These are phyloP conservation scores for Fusarium oxysporum DNA, from an alignment of 2,329 filamentous ascomycete genomes.

Conservation along the genomic window DNA sequence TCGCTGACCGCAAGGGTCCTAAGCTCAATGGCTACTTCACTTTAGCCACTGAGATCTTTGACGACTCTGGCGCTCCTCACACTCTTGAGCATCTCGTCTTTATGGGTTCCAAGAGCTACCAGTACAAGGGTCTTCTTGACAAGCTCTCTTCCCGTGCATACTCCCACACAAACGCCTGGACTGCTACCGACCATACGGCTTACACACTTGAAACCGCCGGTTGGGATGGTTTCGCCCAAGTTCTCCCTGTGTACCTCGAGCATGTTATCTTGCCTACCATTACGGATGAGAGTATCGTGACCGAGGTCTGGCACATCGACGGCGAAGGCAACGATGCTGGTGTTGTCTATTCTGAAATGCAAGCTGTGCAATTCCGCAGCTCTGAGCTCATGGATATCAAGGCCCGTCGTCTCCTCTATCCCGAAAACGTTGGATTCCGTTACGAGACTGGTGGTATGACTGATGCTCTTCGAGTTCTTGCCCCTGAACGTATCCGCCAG, in stretches of 20 bases:
- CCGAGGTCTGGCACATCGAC: slow-evolving; percentile 96
- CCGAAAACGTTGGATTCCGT: slow-evolving; percentile 88
- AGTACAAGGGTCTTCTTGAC: slow-evolving; percentile 94
- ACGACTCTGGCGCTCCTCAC: slow-evolving; percentile 93
- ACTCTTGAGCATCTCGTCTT: slow-evolving; percentile 86
- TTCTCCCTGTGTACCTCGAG: slow-evolving; percentile 94
- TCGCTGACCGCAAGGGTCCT: slow-evolving; percentile 92
- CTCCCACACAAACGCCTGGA: slow-evolving; percentile 96
- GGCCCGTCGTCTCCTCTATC: slow-evolving; percentile 84
- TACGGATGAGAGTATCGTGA: slow-evolving; percentile 92
- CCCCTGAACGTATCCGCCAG: slow-evolving; percentile 88
- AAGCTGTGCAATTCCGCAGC: slow-evolving; percentile 88
- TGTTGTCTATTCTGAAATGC: slow-evolving; percentile 99
- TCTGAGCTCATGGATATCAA: slow-evolving; percentile 88
- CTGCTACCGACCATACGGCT: slow-evolving; percentile 93
- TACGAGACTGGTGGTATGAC: slow-evolving; percentile 99
- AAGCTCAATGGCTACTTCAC: slow-evolving; percentile 96
- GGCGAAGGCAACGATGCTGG: slow-evolving; percentile 94
- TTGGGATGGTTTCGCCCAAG: slow-evolving; percentile 96
- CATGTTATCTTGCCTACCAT: slow-evolving; percentile 92
- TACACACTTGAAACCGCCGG: slow-evolving; percentile 96
- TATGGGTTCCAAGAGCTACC: slow-evolving; percentile 93
- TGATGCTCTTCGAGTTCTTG: slow-evolving; percentile 86
- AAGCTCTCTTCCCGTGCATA: slow-evolving; percentile 94
- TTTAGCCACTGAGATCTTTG: slow-evolving; percentile 95